Percentiles rank a stretch among this genome's conserved stretches.
These are phyloP conservation scores for Eucalyptus brandiana DNA, from an alignment of 345 rosid genomes.

Conservation along the genomic window DNA sequence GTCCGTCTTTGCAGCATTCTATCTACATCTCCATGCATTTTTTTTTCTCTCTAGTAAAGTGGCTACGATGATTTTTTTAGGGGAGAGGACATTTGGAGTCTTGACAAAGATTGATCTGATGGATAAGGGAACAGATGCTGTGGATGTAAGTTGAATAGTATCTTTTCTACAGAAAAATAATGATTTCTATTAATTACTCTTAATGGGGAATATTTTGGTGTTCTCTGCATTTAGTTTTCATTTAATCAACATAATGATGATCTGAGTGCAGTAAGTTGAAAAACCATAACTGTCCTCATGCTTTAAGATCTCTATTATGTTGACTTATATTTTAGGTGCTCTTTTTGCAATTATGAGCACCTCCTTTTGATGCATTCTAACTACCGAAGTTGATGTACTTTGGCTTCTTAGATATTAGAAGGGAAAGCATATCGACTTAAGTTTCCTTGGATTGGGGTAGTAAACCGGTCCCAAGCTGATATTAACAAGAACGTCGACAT, in stretches of 20 bases:
- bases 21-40: neutral
- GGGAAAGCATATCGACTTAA: conserved; percentile 83
- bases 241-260: neutral
- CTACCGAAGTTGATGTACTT: neutral
- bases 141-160: conserved; percentile 55
- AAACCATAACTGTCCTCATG: neutral
- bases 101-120: conserved; percentile 98
- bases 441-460: conserved; percentile 98
- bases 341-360: neutral
- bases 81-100: conserved; percentile 97
- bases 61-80: conserved; percentile 14
- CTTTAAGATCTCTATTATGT: neutral
- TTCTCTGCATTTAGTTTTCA: neutral
- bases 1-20: neutral
- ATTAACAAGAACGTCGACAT: conserved; percentile 95
- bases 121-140: conserved; percentile 99
- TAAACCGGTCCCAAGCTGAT: conserved; percentile 98
- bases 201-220: neutral
- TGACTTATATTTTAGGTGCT: neutral
- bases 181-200: neutral
- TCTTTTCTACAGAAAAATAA: neutral
- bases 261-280: neutral
- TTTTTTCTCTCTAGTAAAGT: neutral
- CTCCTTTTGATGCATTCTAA: neutral
- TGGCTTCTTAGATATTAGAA: conserved; percentile 62